A percentile compares a stretch with the other conserved stretches of the same genome.
Evolutionary conservation across 805 yeast genomes (phyloP).

Genomic region (Schizosaccharomyces japonicus): DNA sequence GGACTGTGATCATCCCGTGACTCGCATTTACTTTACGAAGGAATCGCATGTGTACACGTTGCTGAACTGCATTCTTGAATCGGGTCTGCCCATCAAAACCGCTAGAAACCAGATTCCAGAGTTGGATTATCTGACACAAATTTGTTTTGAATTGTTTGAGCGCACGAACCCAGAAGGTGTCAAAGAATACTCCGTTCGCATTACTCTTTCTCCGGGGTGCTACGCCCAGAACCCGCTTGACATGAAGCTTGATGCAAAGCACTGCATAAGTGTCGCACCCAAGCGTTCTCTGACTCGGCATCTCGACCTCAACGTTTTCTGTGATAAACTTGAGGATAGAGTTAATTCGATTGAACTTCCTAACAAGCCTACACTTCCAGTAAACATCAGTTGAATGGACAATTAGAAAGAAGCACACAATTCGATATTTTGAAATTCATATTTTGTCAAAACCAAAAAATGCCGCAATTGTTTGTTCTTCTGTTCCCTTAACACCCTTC

Average conservation of each 20-base stretch:
- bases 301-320: constrained; percentile 70
- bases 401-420: no score
- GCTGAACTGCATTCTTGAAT: constrained; percentile 70
- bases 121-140: constrained; percentile 81
- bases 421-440: no score
- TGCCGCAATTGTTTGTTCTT: no score
- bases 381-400: constrained; percentile 23
- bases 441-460: no score
- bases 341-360: constrained; percentile 78
- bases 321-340: constrained; percentile 54
- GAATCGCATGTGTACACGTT: constrained; percentile 91
- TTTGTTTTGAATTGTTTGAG: constrained; percentile 80
- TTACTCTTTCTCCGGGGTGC: constrained; percentile 91
- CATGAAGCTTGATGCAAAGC: constrained; percentile 85
- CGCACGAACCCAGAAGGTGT: constrained; percentile 14
- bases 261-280: constrained; percentile 89
- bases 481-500: no score
- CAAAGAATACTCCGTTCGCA: constrained; percentile 69
- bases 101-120: constrained; percentile 91
- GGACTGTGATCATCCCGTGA: constrained; percentile 55
- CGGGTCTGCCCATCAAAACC: constrained; percentile 83
- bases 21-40: constrained; percentile 79
- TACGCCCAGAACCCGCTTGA: constrained; percentile 95
- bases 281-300: constrained; percentile 75
- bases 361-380: constrained; percentile 41